Evolutionary conservation across 495 filamentous ascomycete genomes (phyloP).

Genomic region (Aspergillus panamensis): DNA sequence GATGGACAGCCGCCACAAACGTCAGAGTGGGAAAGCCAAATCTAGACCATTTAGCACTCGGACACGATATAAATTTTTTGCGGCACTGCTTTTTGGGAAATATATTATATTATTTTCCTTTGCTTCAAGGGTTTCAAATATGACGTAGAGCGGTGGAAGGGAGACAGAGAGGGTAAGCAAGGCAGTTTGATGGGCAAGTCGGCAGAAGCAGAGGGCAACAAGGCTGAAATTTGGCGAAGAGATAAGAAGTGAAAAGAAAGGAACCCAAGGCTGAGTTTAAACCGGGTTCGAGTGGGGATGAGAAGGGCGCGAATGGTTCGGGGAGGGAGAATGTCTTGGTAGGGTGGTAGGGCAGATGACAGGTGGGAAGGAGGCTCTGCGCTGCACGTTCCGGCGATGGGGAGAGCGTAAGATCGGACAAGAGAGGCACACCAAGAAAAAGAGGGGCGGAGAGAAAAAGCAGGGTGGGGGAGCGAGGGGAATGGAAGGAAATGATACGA

Average conservation of each 20-base stretch:
- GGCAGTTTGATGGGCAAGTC: conserved; percentile 2
- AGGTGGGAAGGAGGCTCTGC: conserved; percentile 7
- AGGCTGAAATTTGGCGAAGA: conserved; percentile 3
- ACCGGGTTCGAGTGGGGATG: not conserved
- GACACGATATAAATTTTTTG: not conserved
- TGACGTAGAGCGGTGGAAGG: conserved; percentile 11
- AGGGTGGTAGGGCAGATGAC: not conserved
- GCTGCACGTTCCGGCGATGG: conserved; percentile 1
- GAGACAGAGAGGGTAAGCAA: conserved; percentile 9
- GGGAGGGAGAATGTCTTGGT: not conserved
- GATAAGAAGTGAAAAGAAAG: not conserved
- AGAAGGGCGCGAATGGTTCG: not conserved
- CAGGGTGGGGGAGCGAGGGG: not conserved
- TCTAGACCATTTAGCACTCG: conserved; percentile 1
- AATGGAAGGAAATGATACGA: not conserved
- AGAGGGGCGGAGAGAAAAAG: not conserved
- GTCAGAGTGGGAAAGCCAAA: not conserved
- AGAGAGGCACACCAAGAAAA: not conserved
- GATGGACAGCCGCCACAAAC: not conserved
- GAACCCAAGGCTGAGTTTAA: conserved; percentile 9
- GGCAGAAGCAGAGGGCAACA: conserved; percentile 1
- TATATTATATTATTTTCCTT: not conserved
- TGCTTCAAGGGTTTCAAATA: not conserved
- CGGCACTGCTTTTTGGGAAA: not conserved
- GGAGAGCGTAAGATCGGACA: not conserved